Evolutionary conservation across 306 rosid species (phyloP), one percentile per base, ranked within the genome.

Genomic region (Betula pendula): DNA sequence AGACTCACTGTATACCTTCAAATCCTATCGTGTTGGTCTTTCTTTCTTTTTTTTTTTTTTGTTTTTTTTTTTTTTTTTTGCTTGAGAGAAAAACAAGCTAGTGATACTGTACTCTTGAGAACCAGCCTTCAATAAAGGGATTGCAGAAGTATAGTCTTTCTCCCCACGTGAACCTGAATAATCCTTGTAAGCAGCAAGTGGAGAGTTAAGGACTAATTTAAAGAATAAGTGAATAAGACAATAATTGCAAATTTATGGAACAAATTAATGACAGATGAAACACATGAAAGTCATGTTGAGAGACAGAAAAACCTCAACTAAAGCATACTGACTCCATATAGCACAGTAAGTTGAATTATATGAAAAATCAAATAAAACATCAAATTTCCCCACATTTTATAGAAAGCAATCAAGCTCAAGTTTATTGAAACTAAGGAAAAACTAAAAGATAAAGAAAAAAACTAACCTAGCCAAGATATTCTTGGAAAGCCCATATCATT

Each of bases 71-170:
- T n/a, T n/a, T 49, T 4, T 16, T 40, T 45, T 16, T 24, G 71
- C 53, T 15, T 76, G 52, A 35, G 42, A 38, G 56, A 68, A 58
- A 73, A 82, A 68, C 84, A 80, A 82, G 52, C 70, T 78, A 48
- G 68, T 71, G 73, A 73, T 74, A 74, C 94, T 88, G 87, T 90
- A 84, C 90, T 88, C 75, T 67, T 79, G 79, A 68, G 70, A 73
- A 77, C 74, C 81, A 80, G 53, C 75, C 56, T 24, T 40, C 51
- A 51, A 38, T 48, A 79, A 60, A 78, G 43, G 79, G 79, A 81
- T 33, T 67, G 75, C 63, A 63, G 60, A 72, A 68, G 74, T 53
- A 79, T 77, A 67, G 68, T 51, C 52, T 11, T 38, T 73, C 8
- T 73, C 8, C 17, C 66, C 42, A 59, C 48, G 45, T 40, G 83